phyloP scores from a whole-genome alignment of 1,284 basidiomycete genomes.

The Mycosarcoma maydis region DNA sequence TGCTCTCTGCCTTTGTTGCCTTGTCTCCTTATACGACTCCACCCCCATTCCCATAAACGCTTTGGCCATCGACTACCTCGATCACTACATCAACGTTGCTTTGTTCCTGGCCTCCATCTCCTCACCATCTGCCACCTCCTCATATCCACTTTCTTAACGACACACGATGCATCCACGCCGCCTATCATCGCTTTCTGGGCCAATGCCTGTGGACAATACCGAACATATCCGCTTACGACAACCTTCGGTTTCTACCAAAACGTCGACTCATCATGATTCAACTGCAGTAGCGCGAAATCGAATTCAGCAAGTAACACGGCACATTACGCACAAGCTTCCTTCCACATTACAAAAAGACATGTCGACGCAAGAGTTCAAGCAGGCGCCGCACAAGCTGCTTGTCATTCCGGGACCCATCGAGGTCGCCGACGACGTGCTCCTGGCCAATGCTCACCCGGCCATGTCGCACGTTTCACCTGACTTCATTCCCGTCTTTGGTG shows the following conservation, averaged over 20 bases:
- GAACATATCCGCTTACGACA: conserved; percentile 18
- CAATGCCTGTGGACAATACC: conserved; percentile 21
- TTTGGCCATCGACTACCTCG: not conserved
- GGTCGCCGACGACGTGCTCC: conserved; percentile 77
- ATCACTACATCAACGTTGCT: not conserved
- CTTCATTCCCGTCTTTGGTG: conserved; percentile 88
- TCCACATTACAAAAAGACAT: conserved; percentile 44
- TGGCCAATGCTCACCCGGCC: conserved; percentile 64
- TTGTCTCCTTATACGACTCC: not conserved
- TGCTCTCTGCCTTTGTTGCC: no score
- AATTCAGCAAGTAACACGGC: conserved; percentile 41
- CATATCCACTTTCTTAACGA: no score
- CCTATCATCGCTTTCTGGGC: conserved; percentile 32
- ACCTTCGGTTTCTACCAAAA: conserved; percentile 21
- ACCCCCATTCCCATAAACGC: no score
- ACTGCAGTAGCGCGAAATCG: conserved; percentile 27
- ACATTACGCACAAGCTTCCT: conserved; percentile 40
- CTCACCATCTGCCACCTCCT: no score
- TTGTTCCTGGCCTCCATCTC: not conserved
- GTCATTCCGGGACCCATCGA: conserved; percentile 84
- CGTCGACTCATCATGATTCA: conserved; percentile 5
- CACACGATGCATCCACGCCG: conserved; percentile 20
- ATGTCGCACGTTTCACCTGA: conserved; percentile 83
- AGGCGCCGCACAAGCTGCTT: conserved; percentile 65
- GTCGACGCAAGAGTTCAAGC: conserved; percentile 56